These are phyloP conservation scores for Daedalea quercina DNA, from an alignment of 768 basidiomycete species.

Conservation along the genomic window DNA sequence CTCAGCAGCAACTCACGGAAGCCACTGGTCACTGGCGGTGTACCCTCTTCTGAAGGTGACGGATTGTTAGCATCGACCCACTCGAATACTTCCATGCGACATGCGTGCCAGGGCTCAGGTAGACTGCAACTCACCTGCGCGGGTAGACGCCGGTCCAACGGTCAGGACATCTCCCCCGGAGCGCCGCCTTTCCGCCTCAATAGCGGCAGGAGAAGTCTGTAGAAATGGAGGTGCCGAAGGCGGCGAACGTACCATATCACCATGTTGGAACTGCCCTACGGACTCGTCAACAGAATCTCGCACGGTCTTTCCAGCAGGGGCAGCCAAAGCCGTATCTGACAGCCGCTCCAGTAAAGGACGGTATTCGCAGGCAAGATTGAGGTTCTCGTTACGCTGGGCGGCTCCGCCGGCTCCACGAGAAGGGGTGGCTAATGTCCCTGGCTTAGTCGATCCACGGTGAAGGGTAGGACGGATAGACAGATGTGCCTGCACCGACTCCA, in stretches of 20 bases:
- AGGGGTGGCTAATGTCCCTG: neutral
- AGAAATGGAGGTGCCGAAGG: neutral
- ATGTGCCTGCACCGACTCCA: constrained; percentile 43
- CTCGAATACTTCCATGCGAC: too few species aligned
- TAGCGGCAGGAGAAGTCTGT: neutral
- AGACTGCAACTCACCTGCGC: neutral
- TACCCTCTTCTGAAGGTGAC: neutral
- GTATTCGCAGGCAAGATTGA: neutral
- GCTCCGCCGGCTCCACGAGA: neutral
- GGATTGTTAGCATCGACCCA: too few species aligned
- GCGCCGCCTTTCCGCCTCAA: neutral
- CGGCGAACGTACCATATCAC: neutral
- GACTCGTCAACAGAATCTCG: constrained; percentile 7
- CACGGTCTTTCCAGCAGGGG: constrained; percentile 24
- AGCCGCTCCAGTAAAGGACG: constrained; percentile 20
- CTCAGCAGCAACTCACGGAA: constrained; percentile 32
- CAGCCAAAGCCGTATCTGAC: constrained; percentile 15
- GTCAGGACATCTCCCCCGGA: neutral
- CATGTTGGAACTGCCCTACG: neutral
- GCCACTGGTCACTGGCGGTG: neutral
- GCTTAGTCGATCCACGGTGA: neutral
- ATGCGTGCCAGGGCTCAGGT: too few species aligned
- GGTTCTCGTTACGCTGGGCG: constrained; percentile 2
- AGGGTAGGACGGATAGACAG: constrained; percentile 20
- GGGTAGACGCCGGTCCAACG: neutral